Conservation (phyloP, 306 rosid species). For the Leucaena leucocephala region DNA sequence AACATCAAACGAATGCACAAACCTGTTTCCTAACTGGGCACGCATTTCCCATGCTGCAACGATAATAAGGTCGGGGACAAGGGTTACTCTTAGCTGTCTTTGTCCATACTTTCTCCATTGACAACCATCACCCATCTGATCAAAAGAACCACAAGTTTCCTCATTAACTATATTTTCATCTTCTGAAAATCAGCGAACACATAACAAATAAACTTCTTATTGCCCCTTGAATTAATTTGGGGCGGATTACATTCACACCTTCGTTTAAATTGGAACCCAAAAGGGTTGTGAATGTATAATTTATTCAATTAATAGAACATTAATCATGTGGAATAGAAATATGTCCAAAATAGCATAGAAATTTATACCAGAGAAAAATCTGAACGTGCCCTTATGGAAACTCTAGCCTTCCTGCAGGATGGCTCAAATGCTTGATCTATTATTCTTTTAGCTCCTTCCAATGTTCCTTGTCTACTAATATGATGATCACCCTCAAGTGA, state of each 20-base stretch:
- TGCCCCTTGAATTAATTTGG: neutral
- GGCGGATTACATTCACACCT: neutral
- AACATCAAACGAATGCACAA: neutral
- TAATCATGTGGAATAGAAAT: neutral
- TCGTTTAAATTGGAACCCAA: neutral
- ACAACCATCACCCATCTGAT: constrained; percentile 54
- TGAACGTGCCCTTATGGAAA: constrained; percentile 47
- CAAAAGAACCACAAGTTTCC: neutral
- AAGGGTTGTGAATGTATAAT: neutral
- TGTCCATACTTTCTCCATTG: constrained; percentile 62
- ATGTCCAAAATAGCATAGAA: constrained; percentile 8
- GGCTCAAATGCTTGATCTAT: constrained; percentile 30
- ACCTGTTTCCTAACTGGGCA: constrained; percentile 64
- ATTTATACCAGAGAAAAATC: constrained; percentile 42
- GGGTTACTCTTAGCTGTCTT: constrained; percentile 50
- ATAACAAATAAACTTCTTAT: neutral
- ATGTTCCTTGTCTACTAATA: neutral
- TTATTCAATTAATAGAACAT: neutral
- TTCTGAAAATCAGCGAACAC: neutral
- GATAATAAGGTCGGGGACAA: constrained; percentile 54
- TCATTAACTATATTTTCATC: neutral
- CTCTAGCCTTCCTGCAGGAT: constrained; percentile 44
- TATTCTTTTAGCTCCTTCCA: constrained; percentile 19
- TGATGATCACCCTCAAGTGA: neutral
- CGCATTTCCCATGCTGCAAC: constrained; percentile 51